Evolutionary conservation across 192 early-diverging fungal genomes (phyloP), one percentile per base, ranked within the genome.

Genomic region (Linnemannia elongata): DNA sequence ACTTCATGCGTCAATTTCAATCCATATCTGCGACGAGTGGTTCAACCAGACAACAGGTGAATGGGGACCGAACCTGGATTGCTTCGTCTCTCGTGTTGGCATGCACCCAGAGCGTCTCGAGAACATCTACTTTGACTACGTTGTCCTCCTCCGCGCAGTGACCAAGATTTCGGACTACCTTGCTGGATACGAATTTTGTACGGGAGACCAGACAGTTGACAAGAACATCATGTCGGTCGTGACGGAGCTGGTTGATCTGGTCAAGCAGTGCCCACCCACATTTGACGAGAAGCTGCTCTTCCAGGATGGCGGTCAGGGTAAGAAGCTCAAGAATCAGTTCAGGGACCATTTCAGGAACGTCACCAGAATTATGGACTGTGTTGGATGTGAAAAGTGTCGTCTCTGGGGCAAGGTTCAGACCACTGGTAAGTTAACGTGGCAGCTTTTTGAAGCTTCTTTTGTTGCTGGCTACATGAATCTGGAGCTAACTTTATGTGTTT

Each of bases 321-420:
- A 91, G 60, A 74, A 88, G 49, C 91, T 99, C 24, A 97, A 97
- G 88, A 83, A 93, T 30, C 96, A 99, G 90, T 97, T 99, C 88
- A 94, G 97, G 85, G 91, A 94, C 38, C 94, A 94, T 80, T 99
- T 99, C 91, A 93, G 99, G 75, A 99, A 99, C 83, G 95, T 99
- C 27, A 96, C 98, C 18, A 88, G 94, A 33, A 98, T 99, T 87
- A 99, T 99, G 98, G 99, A 99, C 90, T 99, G 99, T 87, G 97
- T 99, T 35, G 97, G 95, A 1, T 99, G 99, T 86, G 97, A 99
- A 89, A 99, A 99, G 89, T 99, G 99, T 81, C 88, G 97, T 55
- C 89, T 99, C 44, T 99, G 99, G 99, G 99, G 99, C 36, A 99
- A 99, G 85, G 82, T 98, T 12, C 99, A 99, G 91, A 95, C 94